Base-by-base conservation (phyloP, 305 asterid species). In the Fraxinus velutina region DNA sequence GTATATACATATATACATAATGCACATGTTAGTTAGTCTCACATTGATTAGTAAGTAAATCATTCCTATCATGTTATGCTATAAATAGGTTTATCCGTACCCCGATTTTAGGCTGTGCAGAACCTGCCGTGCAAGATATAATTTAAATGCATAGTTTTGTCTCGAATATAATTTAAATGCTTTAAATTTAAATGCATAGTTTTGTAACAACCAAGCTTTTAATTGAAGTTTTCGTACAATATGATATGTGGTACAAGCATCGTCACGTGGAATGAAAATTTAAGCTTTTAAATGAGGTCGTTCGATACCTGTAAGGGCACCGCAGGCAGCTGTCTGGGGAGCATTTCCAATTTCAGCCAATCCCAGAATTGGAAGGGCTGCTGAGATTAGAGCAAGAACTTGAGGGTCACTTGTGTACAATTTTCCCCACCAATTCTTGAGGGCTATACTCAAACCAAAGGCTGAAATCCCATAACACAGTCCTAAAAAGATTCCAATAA, bases 321-420 rank as follows among this genome's bases (percentile, higher is more conserved):
- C 98, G 36, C 94, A 88, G 5, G 91, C 95, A 27, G 93, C 96
- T 30, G 98, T 93, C 86, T 93, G 98, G 0, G 98, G 92, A 4
- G 97, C 83, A 55, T 93, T 93, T 8, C 98, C 97, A 0, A 92
- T 81, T 50, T 93, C 98, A 0, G 97, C 97, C 77, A 93, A 34
- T 52, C 98, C 97, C 74, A 92, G 47, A 0, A 92, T 86, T 0
- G 98, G 97, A 13, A 93, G 91, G 1, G 86, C 94, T 27, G 88
- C 13, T 1, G 94, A 78, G 1, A 92, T 86, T 57, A 91, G 27
- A 8, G 32, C 88, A 76, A 89, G 78, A 1, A 93, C 88, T 83
- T 91, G 90, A 0, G 86, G 80, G 33, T 93, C 97, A 4, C 73
- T 21, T 2, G 97, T 92, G 88, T 87, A 93, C 19, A 92, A 39